Evolutionary conservation across 2,329 filamentous ascomycete species (phyloP), one percentile per base, ranked within the genome.

Genomic region (Aspergillus vadensis): DNA sequence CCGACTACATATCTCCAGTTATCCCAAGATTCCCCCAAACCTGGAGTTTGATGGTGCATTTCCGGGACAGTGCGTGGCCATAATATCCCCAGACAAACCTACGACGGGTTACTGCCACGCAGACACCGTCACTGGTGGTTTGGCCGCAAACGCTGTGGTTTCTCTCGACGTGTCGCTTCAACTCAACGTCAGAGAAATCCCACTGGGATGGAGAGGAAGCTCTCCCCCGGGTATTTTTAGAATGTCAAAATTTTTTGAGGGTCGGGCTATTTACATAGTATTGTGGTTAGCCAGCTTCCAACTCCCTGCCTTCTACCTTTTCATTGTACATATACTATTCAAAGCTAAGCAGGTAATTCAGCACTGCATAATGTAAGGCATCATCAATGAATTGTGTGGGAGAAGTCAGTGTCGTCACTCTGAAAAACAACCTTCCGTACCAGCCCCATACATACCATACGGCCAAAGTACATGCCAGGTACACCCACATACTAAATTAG

Each of bases 121-220:
- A n/a, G 39, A 12, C 12, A 23, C 43, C 39, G 19, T 27, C 43
- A 61, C 43, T 61, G 60, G 54, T 41, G 55, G 25, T 51, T 55
- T 52, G 39, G 39, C 51, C 56, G 48, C 60, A 64, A 64, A 64
- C 63, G 60, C 60, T 63, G 55, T 23, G 49, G 52, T 44, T 62
- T 21, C 23, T 60, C 52, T 62, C 55, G 57, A 64, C 62, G 58
- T 62, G 62, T 60, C 57, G 59, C 57, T 58, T 60, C 25, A 14
- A 21, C 10, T 44, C 19, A 23, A 19, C 19, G 41, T 44, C 14
- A 21, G 19, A 44, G 41, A 44, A 44, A 23, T 15, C 23, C 17
- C 39, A 43, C n/a, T 17, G n/a, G n/a, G 41, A 44, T 44, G 32
- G 32, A 36, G 32, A 44, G 41, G 27, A 30, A 30, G 27, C 27